phyloP scores from a whole-genome alignment of 108 stramenopile genomes.

The Cylindrotheca closterium region DNA sequence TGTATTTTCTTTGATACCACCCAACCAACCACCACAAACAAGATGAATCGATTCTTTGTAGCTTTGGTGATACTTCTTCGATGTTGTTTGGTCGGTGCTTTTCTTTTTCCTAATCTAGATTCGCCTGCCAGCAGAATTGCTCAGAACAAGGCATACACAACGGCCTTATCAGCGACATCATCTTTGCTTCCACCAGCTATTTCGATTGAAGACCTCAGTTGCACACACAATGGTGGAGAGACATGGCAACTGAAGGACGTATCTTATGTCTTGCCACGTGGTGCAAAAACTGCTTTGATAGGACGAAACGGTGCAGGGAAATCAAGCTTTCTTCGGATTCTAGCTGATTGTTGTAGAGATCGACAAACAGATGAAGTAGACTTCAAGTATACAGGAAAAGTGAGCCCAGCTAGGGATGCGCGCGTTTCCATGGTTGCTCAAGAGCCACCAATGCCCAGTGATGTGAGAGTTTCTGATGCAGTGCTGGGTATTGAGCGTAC shows the following conservation, averaged over 20 bases:
- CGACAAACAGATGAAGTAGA: slow-evolving; percentile 21
- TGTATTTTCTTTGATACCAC: too few relatives aligned
- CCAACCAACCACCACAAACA: too few relatives aligned
- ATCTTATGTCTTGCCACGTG: slow-evolving; percentile 69
- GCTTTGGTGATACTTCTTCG: too few relatives aligned
- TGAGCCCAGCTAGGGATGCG: slow-evolving; percentile 45
- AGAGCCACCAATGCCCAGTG: slow-evolving; percentile 64
- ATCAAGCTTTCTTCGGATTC: slow-evolving; percentile 64
- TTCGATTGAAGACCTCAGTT: slow-evolving; percentile 41
- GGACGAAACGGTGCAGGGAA: slow-evolving; percentile 84
- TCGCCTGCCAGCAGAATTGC: too few relatives aligned
- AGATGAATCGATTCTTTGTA: too few relatives aligned
- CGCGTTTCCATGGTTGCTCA: slow-evolving; percentile 76
- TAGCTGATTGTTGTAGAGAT: slow-evolving; percentile 52
- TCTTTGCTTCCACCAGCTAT: slow-evolving; percentile 36
- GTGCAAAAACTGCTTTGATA: slow-evolving; percentile 62
- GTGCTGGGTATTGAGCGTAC: slow-evolving; percentile 54
- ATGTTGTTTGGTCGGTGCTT: too few relatives aligned
- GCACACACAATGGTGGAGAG: slow-evolving; percentile 65
- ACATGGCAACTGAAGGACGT: slow-evolving; percentile 74
- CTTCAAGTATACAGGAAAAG: slow-evolving; percentile 54
- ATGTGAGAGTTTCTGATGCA: slow-evolving; percentile 73
- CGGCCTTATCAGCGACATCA: too few relatives aligned
- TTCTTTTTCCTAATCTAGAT: too few relatives aligned
- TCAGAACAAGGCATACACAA: too few relatives aligned